These are phyloP conservation scores for Phytopythium kandeliae DNA, from an alignment of 352 stramenopile genomes.

Conservation along the genomic window DNA sequence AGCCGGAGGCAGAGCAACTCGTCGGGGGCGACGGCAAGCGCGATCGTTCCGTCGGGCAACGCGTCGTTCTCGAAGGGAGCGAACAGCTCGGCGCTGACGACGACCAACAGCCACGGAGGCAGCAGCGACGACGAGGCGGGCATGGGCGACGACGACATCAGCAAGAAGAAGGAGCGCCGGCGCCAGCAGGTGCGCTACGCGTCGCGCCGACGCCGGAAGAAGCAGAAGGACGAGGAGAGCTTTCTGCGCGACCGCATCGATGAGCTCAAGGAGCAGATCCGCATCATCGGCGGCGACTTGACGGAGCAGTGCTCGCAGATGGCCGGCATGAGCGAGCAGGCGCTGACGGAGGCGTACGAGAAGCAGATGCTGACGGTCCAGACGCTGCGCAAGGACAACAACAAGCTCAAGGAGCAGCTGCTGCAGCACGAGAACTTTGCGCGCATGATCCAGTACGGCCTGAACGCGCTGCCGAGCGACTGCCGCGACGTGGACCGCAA, in stretches of 20 bases:
- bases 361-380: conserved; percentile 81
- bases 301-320: conserved; percentile 78
- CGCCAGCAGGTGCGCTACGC: conserved; percentile 75
- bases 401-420: conserved; percentile 78
- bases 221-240: conserved; percentile 82
- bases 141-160: conserved; percentile 42
- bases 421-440: conserved; percentile 83
- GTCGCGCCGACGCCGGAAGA: conserved; percentile 72
- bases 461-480: conserved; percentile 72
- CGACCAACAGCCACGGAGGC: conserved; percentile 37
- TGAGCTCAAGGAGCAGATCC: conserved; percentile 81
- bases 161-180: conserved; percentile 80
- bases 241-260: conserved; percentile 76
- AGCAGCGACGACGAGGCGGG: conserved; percentile 51
- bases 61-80: conserved; percentile 16
- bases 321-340: conserved; percentile 76
- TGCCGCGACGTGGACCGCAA: conserved; percentile 74
- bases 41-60: conserved; percentile 31
- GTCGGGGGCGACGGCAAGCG: conserved; percentile 17
- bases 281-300: conserved; percentile 72
- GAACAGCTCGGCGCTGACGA: conserved; percentile 31
- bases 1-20: conserved; percentile 6
- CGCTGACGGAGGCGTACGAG: conserved; percentile 71
- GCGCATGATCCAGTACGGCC: conserved; percentile 78
- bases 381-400: conserved; percentile 78